Conservation (phyloP, 176 grass and related monocot species). For the Neostapfia colusana region DNA sequence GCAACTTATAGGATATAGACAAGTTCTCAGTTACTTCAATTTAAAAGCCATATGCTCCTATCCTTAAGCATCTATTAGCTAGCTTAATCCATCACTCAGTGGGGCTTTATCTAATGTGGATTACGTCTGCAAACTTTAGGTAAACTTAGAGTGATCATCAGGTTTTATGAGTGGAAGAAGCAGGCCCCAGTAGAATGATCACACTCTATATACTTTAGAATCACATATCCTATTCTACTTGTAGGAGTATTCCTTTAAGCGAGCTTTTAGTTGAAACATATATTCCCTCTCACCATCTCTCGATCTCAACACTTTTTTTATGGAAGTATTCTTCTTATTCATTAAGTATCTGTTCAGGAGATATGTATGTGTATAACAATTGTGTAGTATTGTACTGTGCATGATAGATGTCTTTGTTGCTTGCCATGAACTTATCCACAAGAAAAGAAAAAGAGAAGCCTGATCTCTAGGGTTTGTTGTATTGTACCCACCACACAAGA, state of each 20-base stretch:
- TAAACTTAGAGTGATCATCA: slow-evolving; percentile 39
- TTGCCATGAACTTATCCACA: slow-evolving; percentile 42
- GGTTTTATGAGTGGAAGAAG: slow-evolving; percentile 17
- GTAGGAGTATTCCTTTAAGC: slow-evolving; percentile 29
- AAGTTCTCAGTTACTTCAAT: slow-evolving; percentile 17
- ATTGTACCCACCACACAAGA: not conserved
- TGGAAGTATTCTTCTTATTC: slow-evolving; percentile 16
- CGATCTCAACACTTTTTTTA: slow-evolving; percentile 18
- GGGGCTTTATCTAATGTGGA: slow-evolving; percentile 50
- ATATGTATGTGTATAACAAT: not conserved
- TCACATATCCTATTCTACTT: slow-evolving; percentile 33
- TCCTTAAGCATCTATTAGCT: slow-evolving; percentile 41
- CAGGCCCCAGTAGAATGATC: slow-evolving; percentile 28
- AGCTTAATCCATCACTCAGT: slow-evolving; percentile 43
- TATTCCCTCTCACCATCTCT: slow-evolving; percentile 41
- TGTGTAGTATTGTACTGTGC: not conserved
- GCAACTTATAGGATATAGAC: not conserved
- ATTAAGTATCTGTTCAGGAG: not conserved
- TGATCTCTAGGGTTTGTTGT: not conserved
- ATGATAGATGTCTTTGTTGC: not conserved
- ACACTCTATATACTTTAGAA: slow-evolving; percentile 11
- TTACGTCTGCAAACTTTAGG: slow-evolving; percentile 48
- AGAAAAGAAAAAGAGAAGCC: not conserved
- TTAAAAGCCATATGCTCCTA: slow-evolving; percentile 35
- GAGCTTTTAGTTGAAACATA: slow-evolving; percentile 44